Evolutionary conservation across 2,329 filamentous ascomycete species (phyloP).

Genomic region (Hypocreales sp.): DNA sequence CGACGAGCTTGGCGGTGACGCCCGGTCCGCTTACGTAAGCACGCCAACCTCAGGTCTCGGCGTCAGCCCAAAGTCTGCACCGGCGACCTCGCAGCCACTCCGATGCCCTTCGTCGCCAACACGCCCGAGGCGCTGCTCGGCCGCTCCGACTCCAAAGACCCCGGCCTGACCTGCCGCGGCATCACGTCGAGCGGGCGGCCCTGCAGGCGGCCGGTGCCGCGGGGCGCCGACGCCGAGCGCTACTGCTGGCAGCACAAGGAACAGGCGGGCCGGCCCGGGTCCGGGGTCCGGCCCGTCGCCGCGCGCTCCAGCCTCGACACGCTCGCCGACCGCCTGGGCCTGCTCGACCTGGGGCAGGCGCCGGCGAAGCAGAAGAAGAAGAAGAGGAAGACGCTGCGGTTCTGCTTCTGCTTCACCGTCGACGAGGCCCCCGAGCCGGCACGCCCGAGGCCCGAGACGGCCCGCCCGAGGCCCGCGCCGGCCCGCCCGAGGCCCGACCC

Average conservation of each 20-base stretch:
- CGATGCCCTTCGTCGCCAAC: slow-evolving; percentile 26
- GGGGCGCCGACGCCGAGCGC: slow-evolving; percentile 31
- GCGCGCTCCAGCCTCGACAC: slow-evolving; percentile 73
- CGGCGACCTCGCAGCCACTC: no score
- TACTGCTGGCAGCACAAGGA: slow-evolving; percentile 97
- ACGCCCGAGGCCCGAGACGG: slow-evolving; percentile 18
- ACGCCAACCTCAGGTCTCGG: no score
- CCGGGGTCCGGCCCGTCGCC: slow-evolving; percentile 36
- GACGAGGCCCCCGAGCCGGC: slow-evolving; percentile 23
- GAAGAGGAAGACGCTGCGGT: slow-evolving; percentile 16
- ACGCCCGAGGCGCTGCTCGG: slow-evolving; percentile 70
- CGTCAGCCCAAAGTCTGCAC: no score
- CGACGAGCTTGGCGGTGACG: no score
- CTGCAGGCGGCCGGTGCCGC: slow-evolving; percentile 57
- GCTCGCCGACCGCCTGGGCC: slow-evolving; percentile 61
- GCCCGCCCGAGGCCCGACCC: no score
- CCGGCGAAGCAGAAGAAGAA: slow-evolving; percentile 8
- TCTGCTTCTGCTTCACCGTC: slow-evolving; percentile 39
- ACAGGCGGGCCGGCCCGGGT: slow-evolving; percentile 48
- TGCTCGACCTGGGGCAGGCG: slow-evolving; percentile 43
- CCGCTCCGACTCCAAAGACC: slow-evolving; percentile 73
- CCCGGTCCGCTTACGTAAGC: no score
- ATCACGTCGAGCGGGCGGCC: slow-evolving; percentile 70
- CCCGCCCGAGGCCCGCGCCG: slow-evolving; percentile 32
- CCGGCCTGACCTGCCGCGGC: slow-evolving; percentile 72